phyloP scores from a whole-genome alignment of 345 rosid genomes.

The Cardamine chenopodiifolia region DNA sequence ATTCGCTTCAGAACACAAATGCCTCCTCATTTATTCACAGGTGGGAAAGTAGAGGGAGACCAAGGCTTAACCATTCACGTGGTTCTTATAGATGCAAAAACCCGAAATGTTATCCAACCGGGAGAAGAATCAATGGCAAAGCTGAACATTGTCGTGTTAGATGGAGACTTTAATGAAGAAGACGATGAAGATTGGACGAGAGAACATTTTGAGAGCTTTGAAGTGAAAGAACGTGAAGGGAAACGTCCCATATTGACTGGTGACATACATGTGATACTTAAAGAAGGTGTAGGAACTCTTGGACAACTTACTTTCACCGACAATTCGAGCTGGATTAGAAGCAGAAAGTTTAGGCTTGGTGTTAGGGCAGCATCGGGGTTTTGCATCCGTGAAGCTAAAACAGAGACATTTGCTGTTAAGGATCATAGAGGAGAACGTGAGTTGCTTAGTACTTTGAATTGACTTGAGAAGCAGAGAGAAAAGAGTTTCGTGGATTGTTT shows the following conservation, averaged over 20 bases:
- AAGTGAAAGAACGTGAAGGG: constrained; percentile 86
- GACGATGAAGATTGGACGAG: constrained; percentile 63
- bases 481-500: neutral
- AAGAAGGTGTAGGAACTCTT: constrained; percentile 86
- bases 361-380: constrained; percentile 57
- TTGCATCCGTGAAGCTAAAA: constrained; percentile 76
- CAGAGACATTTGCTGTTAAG: constrained; percentile 88
- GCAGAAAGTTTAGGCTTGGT: constrained; percentile 97
- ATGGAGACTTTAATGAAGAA: constrained; percentile 82
- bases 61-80: constrained; percentile 81
- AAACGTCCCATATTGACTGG: constrained; percentile 86
- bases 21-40: constrained; percentile 93
- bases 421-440: constrained; percentile 97
- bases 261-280: constrained; percentile 68
- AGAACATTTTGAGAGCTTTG: constrained; percentile 71
- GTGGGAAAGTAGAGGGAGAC: constrained; percentile 91
- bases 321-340: constrained; percentile 98
- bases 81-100: constrained; percentile 60
- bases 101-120: constrained; percentile 60
- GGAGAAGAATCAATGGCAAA: constrained; percentile 72
- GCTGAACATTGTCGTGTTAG: constrained; percentile 71
- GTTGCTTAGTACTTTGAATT: constrained; percentile 39
- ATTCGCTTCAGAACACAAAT: constrained; percentile 78
- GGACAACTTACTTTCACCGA: constrained; percentile 88
- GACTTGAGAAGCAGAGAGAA: neutral